phyloP scores from a whole-genome alignment of 192 early-diverging fungal genomes.

The Gryganskiella cystojenkinii region DNA sequence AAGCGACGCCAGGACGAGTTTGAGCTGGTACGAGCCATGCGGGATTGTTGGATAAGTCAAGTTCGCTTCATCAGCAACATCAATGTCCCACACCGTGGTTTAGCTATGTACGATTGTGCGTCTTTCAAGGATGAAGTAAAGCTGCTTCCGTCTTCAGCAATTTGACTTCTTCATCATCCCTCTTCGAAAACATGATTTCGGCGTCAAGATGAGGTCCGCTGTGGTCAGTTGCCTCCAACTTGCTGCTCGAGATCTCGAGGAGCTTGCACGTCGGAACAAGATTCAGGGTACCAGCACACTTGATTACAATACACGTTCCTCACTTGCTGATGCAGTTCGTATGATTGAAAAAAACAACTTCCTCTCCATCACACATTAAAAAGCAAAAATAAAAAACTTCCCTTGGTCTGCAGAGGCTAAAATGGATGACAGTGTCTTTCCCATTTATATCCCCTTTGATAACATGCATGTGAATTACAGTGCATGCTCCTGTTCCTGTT shows the following conservation, averaged over 20 bases:
- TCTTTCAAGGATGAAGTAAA: conserved; percentile 33
- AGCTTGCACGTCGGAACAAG: background rate
- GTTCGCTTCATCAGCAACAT: conserved; percentile 7
- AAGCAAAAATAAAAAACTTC: too few relatives aligned
- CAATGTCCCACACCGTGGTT: conserved; percentile 8
- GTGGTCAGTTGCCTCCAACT: conserved; percentile 19
- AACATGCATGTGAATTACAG: too few relatives aligned
- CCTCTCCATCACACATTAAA: too few relatives aligned
- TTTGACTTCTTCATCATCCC: conserved; percentile 29
- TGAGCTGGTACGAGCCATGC: conserved; percentile 4
- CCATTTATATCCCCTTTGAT: too few relatives aligned
- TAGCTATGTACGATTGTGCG: conserved; percentile 9
- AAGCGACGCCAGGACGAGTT: conserved; percentile 16
- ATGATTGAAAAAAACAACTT: conserved; percentile 11
- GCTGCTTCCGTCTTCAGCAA: conserved; percentile 16
- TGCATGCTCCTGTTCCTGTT: too few relatives aligned
- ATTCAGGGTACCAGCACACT: background rate
- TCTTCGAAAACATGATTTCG: conserved; percentile 19
- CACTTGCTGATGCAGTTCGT: background rate
- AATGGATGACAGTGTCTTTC: too few relatives aligned
- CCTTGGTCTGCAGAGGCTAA: too few relatives aligned
- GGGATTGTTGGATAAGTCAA: conserved; percentile 21
- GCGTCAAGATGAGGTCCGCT: conserved; percentile 20
- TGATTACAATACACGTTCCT: background rate
- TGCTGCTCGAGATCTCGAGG: conserved; percentile 10